These are phyloP conservation scores for Kodamaea hsintzibuensis DNA, from an alignment of 805 yeast species.

Conservation along the genomic window DNA sequence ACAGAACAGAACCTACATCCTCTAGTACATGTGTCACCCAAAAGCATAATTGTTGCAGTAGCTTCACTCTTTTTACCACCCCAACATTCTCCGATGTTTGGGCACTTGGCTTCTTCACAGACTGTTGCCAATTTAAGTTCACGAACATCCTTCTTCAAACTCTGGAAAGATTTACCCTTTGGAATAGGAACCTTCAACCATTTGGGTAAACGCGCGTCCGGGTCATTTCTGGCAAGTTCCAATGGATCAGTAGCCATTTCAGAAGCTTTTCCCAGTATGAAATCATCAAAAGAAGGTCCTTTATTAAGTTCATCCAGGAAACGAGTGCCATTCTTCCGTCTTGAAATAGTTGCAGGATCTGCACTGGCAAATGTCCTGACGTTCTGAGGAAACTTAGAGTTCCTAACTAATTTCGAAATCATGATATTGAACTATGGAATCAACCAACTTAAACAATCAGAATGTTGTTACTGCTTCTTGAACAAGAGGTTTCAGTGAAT, in stretches of 20 bases:
- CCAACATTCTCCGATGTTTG: constrained; percentile 99
- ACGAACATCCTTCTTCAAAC: constrained; percentile 79
- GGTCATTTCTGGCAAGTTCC: constrained; percentile 67
- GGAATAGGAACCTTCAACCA: constrained; percentile 98
- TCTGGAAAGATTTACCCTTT: constrained; percentile 83
- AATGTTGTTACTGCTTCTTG: not conserved
- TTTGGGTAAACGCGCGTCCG: constrained; percentile 73
- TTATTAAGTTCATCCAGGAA: constrained; percentile 70
- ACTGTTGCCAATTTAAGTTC: constrained; percentile 92
- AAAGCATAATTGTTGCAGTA: constrained; percentile 94
- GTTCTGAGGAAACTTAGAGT: not conserved
- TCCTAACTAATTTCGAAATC: not conserved
- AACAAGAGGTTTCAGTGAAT: not conserved
- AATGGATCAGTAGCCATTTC: constrained; percentile 68
- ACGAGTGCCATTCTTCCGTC: constrained; percentile 44
- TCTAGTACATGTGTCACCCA: constrained; percentile 98
- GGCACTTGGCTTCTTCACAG: constrained; percentile 98
- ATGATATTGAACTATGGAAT: not conserved
- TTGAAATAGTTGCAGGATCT: constrained; percentile 4
- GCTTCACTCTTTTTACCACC: constrained; percentile 95
- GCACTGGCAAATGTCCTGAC: constrained; percentile 12
- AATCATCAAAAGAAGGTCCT: constrained; percentile 95
- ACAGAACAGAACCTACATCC: constrained; percentile 99
- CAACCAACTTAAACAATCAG: not conserved
- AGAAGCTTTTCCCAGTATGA: constrained; percentile 78